Percentiles rank a stretch among this genome's conserved stretches.
phyloP scores from a whole-genome alignment of 1,139 yeast species.

The Pichia sp. region DNA sequence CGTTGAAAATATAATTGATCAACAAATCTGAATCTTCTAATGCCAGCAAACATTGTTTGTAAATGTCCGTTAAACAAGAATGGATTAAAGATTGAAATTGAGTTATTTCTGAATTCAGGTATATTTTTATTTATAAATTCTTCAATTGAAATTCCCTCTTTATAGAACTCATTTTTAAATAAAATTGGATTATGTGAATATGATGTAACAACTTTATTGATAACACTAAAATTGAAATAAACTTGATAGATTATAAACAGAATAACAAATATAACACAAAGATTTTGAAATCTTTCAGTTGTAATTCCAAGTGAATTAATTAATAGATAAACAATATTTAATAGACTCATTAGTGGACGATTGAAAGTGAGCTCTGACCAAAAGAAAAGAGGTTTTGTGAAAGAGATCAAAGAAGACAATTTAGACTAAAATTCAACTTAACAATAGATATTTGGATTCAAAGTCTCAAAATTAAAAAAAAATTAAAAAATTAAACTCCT shows the following conservation, averaged over 20 bases:
- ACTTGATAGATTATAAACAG: not conserved
- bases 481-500: slow-evolving; percentile 12
- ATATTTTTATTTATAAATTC: slow-evolving; percentile 25
- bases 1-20: slow-evolving; percentile 73
- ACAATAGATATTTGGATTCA: not conserved
- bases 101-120: slow-evolving; percentile 40
- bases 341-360: no score
- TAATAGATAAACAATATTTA: slow-evolving; percentile 1
- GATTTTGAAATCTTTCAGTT: slow-evolving; percentile 7
- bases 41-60: slow-evolving; percentile 69
- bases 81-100: slow-evolving; percentile 56
- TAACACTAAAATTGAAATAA: slow-evolving; percentile 11
- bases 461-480: not conserved
- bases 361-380: no score
- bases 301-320: slow-evolving; percentile 5
- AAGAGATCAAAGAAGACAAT: not conserved
- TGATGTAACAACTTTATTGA: slow-evolving; percentile 13
- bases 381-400: not conserved
- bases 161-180: slow-evolving; percentile 4
- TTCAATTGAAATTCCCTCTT: slow-evolving; percentile 7
- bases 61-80: slow-evolving; percentile 64
- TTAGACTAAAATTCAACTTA: not conserved
- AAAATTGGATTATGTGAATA: slow-evolving; percentile 14
- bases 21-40: slow-evolving; percentile 46
- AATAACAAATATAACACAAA: slow-evolving; percentile 11